These are phyloP conservation scores for Cynara cardunculus DNA, from an alignment of 129 eudicot genomes.

Conservation along the genomic window DNA sequence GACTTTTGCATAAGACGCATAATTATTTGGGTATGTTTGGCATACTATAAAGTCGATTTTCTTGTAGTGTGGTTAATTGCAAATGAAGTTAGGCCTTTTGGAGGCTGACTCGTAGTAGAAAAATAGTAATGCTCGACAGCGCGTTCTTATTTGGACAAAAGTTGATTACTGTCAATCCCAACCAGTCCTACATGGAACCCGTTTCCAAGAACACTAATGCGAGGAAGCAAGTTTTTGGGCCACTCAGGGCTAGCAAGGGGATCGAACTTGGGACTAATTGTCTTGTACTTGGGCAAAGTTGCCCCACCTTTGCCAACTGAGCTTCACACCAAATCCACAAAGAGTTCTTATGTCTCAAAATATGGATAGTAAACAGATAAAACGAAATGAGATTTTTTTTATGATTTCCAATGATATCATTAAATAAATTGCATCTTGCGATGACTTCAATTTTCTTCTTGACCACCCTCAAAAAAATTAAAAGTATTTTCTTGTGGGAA, in stretches of 20 bases:
- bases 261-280: too few relatives aligned
- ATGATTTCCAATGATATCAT: constrained; percentile 24
- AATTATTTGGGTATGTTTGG: background rate
- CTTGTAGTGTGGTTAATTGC: background rate
- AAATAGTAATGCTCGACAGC: background rate
- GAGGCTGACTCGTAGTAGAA: background rate
- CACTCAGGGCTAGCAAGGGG: too few relatives aligned
- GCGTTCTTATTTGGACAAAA: background rate
- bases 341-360: too few relatives aligned
- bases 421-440: constrained; percentile 37
- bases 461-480: constrained; percentile 17
- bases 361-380: background rate
- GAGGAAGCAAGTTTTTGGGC: too few relatives aligned
- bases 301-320: too few relatives aligned
- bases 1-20: background rate
- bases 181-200: too few relatives aligned
- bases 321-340: too few relatives aligned
- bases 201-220: too few relatives aligned
- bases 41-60: background rate
- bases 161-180: too few relatives aligned
- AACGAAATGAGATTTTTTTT: constrained; percentile 19
- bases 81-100: background rate
- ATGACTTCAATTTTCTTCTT: constrained; percentile 24
- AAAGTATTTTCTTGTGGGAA: constrained; percentile 12
- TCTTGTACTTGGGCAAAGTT: too few relatives aligned